phyloP scores from a whole-genome alignment of 257 asterid species.

The Penstemon newberryi region DNA sequence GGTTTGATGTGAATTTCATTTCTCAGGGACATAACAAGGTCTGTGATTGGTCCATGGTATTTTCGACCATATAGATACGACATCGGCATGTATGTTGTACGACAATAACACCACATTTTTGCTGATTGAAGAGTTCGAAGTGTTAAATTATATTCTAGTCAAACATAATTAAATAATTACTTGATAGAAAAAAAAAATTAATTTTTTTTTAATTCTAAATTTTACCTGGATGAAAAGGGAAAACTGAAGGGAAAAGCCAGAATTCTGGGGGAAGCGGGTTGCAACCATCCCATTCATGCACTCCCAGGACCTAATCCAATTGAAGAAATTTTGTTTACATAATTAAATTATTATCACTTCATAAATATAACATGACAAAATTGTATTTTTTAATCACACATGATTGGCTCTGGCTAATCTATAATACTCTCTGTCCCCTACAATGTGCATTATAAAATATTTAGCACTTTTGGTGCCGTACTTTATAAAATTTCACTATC shows the following conservation, averaged over 20 bases:
- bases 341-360: neutral
- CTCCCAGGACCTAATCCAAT: slow-evolving; percentile 70
- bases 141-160: no score
- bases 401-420: neutral
- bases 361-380: neutral
- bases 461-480: no score
- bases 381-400: neutral
- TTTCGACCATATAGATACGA: slow-evolving; percentile 68
- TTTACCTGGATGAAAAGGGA: slow-evolving; percentile 78
- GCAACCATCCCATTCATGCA: slow-evolving; percentile 92
- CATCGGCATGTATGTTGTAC: slow-evolving; percentile 86
- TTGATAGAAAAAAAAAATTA: no score
- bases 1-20: slow-evolving; percentile 60
- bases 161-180: no score
- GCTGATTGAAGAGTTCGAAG: slow-evolving; percentile 33
- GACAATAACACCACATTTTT: slow-evolving; percentile 88
- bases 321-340: neutral
- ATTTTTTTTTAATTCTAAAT: neutral
- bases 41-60: slow-evolving; percentile 67
- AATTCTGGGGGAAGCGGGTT: slow-evolving; percentile 88
- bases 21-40: slow-evolving; percentile 61
- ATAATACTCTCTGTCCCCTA: no score
- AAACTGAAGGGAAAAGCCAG: slow-evolving; percentile 76
- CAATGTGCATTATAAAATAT: no score
- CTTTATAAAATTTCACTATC: no score